A percentile compares a stretch with the other conserved stretches of the same genome.
phyloP scores from a whole-genome alignment of 768 basidiomycete genomes.

The Pleurotus pulmonarius region DNA sequence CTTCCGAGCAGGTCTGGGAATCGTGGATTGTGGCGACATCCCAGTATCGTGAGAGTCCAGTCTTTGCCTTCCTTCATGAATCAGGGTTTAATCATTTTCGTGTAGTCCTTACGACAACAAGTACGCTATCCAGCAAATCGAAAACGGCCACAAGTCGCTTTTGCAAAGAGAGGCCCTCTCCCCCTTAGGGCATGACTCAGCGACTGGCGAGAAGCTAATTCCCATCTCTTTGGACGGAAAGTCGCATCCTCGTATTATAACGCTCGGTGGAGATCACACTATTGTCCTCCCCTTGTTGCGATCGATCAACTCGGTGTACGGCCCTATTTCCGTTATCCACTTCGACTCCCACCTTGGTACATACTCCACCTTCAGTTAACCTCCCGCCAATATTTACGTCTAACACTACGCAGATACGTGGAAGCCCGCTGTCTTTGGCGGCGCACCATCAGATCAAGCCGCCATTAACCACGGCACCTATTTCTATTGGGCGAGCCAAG shows the following conservation, averaged over 20 bases:
- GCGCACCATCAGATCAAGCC: slow-evolving; percentile 66
- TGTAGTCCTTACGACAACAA: slow-evolving; percentile 70
- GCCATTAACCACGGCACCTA: slow-evolving; percentile 87
- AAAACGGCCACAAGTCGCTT: slow-evolving; percentile 65
- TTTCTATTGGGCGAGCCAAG: slow-evolving; percentile 85
- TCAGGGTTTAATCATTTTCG: background rate
- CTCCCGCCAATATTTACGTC: slow-evolving; percentile 9
- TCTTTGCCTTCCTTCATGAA: background rate
- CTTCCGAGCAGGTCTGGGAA: slow-evolving; percentile 59
- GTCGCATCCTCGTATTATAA: slow-evolving; percentile 75
- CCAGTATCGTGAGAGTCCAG: slow-evolving; percentile 49
- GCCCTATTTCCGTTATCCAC: slow-evolving; percentile 79
- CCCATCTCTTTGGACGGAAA: slow-evolving; percentile 68
- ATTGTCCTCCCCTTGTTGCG: slow-evolving; percentile 63
- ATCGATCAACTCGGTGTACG: slow-evolving; percentile 74
- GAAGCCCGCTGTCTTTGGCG: slow-evolving; percentile 74
- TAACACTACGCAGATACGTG: slow-evolving; percentile 51
- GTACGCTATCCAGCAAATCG: slow-evolving; percentile 70
- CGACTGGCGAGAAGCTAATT: slow-evolving; percentile 51
- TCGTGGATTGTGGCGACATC: slow-evolving; percentile 79
- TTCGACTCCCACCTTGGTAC: slow-evolving; percentile 75
- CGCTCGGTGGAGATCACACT: slow-evolving; percentile 87
- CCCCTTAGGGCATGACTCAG: slow-evolving; percentile 57
- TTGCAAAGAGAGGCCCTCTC: slow-evolving; percentile 63
- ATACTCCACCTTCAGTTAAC: slow-evolving; percentile 12